A percentile compares a stretch with the other conserved stretches of the same genome.
These are phyloP conservation scores for Halophytophthora polymorphica DNA, from an alignment of 352 stramenopile species.

Conservation along the genomic window DNA sequence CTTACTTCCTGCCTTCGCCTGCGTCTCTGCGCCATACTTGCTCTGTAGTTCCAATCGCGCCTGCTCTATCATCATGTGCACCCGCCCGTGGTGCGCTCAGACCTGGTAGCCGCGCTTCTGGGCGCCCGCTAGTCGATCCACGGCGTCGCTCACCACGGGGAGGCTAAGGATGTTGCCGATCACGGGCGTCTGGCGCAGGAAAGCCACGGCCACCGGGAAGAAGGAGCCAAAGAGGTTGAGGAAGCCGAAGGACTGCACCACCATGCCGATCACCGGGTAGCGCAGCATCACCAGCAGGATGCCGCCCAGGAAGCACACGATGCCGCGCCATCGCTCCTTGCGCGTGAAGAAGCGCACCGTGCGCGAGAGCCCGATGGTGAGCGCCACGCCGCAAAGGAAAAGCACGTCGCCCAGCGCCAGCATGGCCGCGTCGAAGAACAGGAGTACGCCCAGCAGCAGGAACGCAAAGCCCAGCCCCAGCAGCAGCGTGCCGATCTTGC, in stretches of 20 bases:
- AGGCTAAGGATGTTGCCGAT: conserved; percentile 87
- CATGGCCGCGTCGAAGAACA: conserved; percentile 94
- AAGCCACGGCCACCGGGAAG: conserved; percentile 92
- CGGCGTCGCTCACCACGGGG: conserved; percentile 75
- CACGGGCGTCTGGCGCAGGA: conserved; percentile 91
- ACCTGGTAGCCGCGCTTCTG: conserved; percentile 87
- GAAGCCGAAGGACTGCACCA: conserved; percentile 92
- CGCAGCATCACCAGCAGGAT: conserved; percentile 92
- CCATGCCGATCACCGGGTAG: conserved; percentile 92
- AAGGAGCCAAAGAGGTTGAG: conserved; percentile 96
- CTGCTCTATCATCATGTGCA: conserved; percentile 3
- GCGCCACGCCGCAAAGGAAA: conserved; percentile 90
- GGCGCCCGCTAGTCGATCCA: conserved; percentile 80
- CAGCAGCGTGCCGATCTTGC: conserved; percentile 94
- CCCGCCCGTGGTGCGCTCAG: conserved; percentile 21
- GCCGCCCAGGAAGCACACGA: conserved; percentile 93
- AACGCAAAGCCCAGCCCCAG: conserved; percentile 91
- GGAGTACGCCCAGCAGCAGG: conserved; percentile 91
- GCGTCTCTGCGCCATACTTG: neutral
- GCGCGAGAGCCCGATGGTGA: conserved; percentile 92
- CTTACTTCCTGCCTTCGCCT: neutral
- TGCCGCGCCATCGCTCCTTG: conserved; percentile 91
- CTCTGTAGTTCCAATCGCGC: conserved; percentile 17
- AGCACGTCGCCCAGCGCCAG: conserved; percentile 93
- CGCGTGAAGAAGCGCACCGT: conserved; percentile 94